Percentiles rank a stretch among this genome's conserved stretches.
phyloP scores from a whole-genome alignment of 371 early-diverging fungal species.

The Lichtheimia hyalospora region DNA sequence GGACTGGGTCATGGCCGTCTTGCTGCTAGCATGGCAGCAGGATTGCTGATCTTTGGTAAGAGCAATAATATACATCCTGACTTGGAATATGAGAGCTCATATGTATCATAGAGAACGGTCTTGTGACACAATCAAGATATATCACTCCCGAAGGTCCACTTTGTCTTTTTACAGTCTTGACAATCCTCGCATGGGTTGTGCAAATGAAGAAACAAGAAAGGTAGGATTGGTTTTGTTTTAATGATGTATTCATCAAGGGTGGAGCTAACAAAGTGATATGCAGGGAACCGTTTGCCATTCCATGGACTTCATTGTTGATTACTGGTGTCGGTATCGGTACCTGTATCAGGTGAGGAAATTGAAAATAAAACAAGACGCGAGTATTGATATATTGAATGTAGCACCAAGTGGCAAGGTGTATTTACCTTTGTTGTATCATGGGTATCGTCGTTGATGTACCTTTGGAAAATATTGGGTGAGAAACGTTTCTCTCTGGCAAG shows the following conservation, averaged over 20 bases:
- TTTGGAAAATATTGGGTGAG: conserved; percentile 83
- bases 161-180: conserved; percentile 18
- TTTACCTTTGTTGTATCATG: conserved; percentile 20
- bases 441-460: conserved; percentile 70
- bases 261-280: neutral
- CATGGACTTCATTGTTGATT: neutral
- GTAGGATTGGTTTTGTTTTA: neutral
- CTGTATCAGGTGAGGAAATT: conserved; percentile 10
- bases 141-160: conserved; percentile 23
- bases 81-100: neutral
- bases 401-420: conserved; percentile 35
- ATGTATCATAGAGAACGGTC: conserved; percentile 22
- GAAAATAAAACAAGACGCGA: no score
- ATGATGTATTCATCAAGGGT: neutral
- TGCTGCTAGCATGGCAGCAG: conserved; percentile 32
- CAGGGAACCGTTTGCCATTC: conserved; percentile 6
- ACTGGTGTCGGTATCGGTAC: conserved; percentile 14
- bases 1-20: conserved; percentile 24
- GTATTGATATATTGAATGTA: neutral
- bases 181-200: conserved; percentile 11
- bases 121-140: conserved; percentile 35
- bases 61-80: neutral
- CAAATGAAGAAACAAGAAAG: conserved; percentile 19
- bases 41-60: conserved; percentile 33
- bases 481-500: conserved; percentile 42